These are phyloP conservation scores for Paramecium bursaria DNA, from an alignment of 73 alveolate species.

Conservation along the genomic window DNA sequence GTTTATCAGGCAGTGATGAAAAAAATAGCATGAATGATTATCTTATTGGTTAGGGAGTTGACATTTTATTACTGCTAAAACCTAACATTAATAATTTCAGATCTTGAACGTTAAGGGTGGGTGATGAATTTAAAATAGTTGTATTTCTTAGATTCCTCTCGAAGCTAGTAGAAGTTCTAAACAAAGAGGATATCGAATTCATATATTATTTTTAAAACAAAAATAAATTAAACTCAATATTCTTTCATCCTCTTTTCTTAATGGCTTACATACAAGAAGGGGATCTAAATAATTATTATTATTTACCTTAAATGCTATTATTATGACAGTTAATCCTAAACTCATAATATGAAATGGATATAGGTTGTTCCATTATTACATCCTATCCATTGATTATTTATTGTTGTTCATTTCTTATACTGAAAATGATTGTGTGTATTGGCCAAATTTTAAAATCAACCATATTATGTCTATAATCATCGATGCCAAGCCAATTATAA, in stretches of 20 bases:
- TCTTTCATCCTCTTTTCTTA: background rate
- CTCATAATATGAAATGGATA: conserved; percentile 18
- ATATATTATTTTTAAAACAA: conserved; percentile 10
- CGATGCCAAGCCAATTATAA: background rate
- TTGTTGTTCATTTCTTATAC: background rate
- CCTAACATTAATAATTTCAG: conserved; percentile 26
- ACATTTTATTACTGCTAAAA: background rate
- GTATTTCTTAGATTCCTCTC: background rate
- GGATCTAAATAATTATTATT: too few relatives aligned
- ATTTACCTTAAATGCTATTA: too few relatives aligned
- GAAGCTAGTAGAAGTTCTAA: conserved; percentile 14
- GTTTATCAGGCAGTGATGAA: conserved; percentile 26
- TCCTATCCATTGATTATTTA: background rate
- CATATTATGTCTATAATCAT: conserved; percentile 8
- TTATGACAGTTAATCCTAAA: background rate
- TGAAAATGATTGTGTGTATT: background rate
- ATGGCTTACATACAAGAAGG: too few relatives aligned
- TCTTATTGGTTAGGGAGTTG: conserved; percentile 29
- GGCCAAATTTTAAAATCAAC: background rate
- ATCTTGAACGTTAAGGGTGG: conserved; percentile 17
- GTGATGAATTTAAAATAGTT: conserved; percentile 2
- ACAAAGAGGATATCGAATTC: too few relatives aligned
- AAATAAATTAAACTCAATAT: background rate
- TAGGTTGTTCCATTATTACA: background rate
- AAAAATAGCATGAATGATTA: conserved; percentile 20